Evolutionary conservation across 768 basidiomycete genomes (phyloP).

Genomic region (Pleurotus pulmonarius): DNA sequence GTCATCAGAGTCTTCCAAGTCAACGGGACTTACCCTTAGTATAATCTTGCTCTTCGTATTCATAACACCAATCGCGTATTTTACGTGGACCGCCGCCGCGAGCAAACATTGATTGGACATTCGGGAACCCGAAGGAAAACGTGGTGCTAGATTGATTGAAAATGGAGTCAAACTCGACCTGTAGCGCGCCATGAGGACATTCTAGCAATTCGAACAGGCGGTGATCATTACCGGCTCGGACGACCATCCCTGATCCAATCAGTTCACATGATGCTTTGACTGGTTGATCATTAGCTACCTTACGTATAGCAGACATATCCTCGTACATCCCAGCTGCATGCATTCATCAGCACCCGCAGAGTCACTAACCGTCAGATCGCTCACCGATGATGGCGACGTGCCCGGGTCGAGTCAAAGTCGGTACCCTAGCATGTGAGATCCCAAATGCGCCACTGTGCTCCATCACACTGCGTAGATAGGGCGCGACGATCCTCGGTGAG

Average conservation of each 20-base stretch:
- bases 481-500: conserved; percentile 62
- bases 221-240: conserved; percentile 57
- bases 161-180: conserved; percentile 82
- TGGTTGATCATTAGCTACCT: conserved; percentile 37
- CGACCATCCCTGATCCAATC: conserved; percentile 67
- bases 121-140: conserved; percentile 83
- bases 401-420: conserved; percentile 84
- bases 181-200: conserved; percentile 13
- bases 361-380: conserved; percentile 1
- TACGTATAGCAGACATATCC: conserved; percentile 83
- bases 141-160: conserved; percentile 79
- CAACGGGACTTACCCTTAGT: conserved; percentile 55
- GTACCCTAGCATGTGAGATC: conserved; percentile 80
- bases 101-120: conserved; percentile 85
- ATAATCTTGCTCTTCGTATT: conserved; percentile 79
- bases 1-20: neutral
- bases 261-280: conserved; percentile 2
- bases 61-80: conserved; percentile 74
- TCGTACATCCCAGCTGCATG: conserved; percentile 79
- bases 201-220: too few relatives aligned
- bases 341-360: neutral
- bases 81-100: conserved; percentile 64
- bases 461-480: conserved; percentile 65
- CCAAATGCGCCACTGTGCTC: conserved; percentile 74
- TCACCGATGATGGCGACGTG: conserved; percentile 85